Evolutionary conservation across 371 early-diverging fungal genomes (phyloP).

Genomic region (Chytridium lagenaria): DNA sequence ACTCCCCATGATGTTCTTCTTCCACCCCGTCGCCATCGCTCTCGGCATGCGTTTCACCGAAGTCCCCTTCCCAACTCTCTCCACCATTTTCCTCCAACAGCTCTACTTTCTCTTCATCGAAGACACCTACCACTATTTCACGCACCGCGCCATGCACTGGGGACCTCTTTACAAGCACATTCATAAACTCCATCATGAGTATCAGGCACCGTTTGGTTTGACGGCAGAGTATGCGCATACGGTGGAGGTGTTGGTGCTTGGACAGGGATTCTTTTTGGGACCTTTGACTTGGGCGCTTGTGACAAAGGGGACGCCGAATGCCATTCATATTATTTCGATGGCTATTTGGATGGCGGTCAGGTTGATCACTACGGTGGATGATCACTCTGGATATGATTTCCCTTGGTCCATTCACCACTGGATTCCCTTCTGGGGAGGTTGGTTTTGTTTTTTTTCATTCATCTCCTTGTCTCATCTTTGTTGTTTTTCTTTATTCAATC

Average conservation of each 20-base stretch:
- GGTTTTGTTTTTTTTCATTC: too few species aligned
- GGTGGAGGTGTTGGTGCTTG: conserved; percentile 43
- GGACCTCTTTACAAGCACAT: conserved; percentile 85
- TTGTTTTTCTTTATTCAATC: too few species aligned
- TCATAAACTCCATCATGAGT: conserved; percentile 95
- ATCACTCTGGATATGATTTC: conserved; percentile 95
- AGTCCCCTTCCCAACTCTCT: conserved; percentile 75
- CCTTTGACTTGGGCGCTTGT: conserved; percentile 35
- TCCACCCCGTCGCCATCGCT: conserved; percentile 81
- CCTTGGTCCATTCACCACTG: conserved; percentile 61
- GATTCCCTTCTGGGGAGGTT: conserved; percentile 50
- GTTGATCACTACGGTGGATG: conserved; percentile 73
- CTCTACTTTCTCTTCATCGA: conserved; percentile 82
- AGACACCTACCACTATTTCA: conserved; percentile 55
- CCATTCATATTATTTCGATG: conserved; percentile 80
- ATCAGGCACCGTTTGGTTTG: conserved; percentile 84
- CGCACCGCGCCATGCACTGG: conserved; percentile 87
- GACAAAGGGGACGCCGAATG: conserved; percentile 59
- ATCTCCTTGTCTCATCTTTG: too few species aligned
- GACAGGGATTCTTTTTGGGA: conserved; percentile 51
- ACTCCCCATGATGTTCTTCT: conserved; percentile 83
- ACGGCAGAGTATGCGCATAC: conserved; percentile 50
- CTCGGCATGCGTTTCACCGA: conserved; percentile 84
- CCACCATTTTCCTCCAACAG: conserved; percentile 56
- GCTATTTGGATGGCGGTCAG: conserved; percentile 71